Conservation (phyloP, 2,329 filamentous ascomycete species). For the Colletotrichum sp. region DNA sequence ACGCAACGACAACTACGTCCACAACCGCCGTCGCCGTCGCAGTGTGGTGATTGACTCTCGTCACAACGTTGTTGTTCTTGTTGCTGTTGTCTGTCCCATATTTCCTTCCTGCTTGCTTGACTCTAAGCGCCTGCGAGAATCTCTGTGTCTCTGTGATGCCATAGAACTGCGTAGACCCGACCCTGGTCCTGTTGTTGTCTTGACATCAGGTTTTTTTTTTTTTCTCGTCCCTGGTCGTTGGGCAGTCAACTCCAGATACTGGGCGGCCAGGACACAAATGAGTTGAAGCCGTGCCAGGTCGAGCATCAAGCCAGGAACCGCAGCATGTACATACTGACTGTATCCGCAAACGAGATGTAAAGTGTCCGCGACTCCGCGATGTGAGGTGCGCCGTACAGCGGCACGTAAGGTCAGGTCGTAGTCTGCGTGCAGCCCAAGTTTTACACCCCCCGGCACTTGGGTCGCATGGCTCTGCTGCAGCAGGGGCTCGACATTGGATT, state of each 20-base stretch:
- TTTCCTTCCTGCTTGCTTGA: neutral
- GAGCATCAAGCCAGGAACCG: neutral
- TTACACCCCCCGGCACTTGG: conserved; percentile 16
- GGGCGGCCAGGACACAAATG: neutral
- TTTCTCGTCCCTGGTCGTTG: neutral
- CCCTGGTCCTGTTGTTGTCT: neutral
- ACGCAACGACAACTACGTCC: neutral
- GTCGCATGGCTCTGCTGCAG: conserved; percentile 17
- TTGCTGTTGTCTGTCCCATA: neutral
- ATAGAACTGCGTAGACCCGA: neutral
- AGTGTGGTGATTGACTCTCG: neutral
- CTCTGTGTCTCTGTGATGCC: neutral
- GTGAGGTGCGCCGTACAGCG: conserved; percentile 3
- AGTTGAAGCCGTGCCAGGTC: neutral
- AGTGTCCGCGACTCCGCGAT: conserved; percentile 4
- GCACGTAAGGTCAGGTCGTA: neutral
- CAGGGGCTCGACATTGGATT: conserved; percentile 8
- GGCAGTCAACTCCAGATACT: neutral
- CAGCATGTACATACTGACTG: neutral
- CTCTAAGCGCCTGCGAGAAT: neutral
- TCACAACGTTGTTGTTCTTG: neutral
- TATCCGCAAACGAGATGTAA: neutral
- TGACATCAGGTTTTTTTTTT: neutral
- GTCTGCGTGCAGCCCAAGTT: conserved; percentile 5
- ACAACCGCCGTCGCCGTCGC: neutral